These are phyloP conservation scores for Wickerhamiella galacta DNA, from an alignment of 805 yeast species.

Conservation along the genomic window DNA sequence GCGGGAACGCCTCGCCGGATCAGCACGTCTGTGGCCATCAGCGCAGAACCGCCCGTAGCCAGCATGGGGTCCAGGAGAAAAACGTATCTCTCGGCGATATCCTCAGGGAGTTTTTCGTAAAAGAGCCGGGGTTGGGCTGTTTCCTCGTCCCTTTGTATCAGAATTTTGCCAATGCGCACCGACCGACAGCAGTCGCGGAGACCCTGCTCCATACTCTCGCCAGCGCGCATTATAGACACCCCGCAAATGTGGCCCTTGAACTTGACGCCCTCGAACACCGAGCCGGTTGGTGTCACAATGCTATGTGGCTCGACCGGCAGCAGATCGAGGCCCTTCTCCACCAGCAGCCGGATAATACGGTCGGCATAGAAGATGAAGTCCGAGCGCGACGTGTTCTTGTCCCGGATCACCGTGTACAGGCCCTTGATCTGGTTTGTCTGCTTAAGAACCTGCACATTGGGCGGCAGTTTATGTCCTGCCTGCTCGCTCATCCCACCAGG, in stretches of 20 bases:
- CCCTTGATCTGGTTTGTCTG: constrained; percentile 85
- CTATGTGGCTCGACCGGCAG: constrained; percentile 62
- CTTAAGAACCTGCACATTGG: constrained; percentile 43
- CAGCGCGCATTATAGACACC: constrained; percentile 95
- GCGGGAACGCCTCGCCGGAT: constrained; percentile 72
- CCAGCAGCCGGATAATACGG: constrained; percentile 80
- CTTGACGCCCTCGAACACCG: constrained; percentile 53
- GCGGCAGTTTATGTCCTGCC: no score
- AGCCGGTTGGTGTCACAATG: constrained; percentile 65
- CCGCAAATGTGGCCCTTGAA: constrained; percentile 94
- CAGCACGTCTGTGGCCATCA: constrained; percentile 90
- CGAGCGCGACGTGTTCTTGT: constrained; percentile 61
- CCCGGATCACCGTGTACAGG: constrained; percentile 79
- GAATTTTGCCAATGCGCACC: constrained; percentile 88
- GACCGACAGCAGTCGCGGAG: constrained; percentile 92
- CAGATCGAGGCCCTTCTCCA: constrained; percentile 89
- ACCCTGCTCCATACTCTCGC: constrained; percentile 98
- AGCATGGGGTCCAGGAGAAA: constrained; percentile 91
- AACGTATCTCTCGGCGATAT: constrained; percentile 74
- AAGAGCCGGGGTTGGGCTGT: constrained; percentile 84
- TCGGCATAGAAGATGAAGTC: constrained; percentile 93
- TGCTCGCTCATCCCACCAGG: no score
- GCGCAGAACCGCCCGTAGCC: constrained; percentile 97
- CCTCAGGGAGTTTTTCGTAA: constrained; percentile 88
- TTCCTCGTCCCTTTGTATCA: constrained; percentile 96